Evolutionary conservation across 2,329 filamentous ascomycete species (phyloP).

Genomic region (Fusarium succisae): DNA sequence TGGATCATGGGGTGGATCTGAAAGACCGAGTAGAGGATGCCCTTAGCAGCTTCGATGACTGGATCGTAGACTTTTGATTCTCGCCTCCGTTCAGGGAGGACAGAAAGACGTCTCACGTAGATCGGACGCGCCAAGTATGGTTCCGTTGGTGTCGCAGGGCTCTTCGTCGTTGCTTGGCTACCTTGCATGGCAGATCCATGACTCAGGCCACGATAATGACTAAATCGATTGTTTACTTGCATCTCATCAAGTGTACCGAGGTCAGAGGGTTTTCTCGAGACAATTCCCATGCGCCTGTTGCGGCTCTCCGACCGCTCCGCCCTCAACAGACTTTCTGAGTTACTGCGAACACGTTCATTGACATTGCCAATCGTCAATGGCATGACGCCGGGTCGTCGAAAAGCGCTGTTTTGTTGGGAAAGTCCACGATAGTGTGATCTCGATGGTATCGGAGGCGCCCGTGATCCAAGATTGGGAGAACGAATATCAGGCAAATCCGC

Average conservation of each 20-base stretch:
- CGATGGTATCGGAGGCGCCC: slow-evolving; percentile 80
- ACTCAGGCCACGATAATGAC: slow-evolving; percentile 72
- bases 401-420: slow-evolving; percentile 72
- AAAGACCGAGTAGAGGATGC: slow-evolving; percentile 73
- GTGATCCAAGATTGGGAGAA: slow-evolving; percentile 69
- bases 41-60: slow-evolving; percentile 71
- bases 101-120: slow-evolving; percentile 70
- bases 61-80: slow-evolving; percentile 70
- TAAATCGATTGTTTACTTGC: slow-evolving; percentile 71
- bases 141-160: slow-evolving; percentile 69
- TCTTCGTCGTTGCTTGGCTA: slow-evolving; percentile 55
- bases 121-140: slow-evolving; percentile 66
- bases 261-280: slow-evolving; percentile 68
- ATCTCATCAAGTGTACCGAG: slow-evolving; percentile 71
- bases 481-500: slow-evolving; percentile 73
- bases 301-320: slow-evolving; percentile 63
- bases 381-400: slow-evolving; percentile 77
- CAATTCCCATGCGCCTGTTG: slow-evolving; percentile 70
- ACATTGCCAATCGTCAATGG: slow-evolving; percentile 74
- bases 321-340: slow-evolving; percentile 69
- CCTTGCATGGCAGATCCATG: slow-evolving; percentile 75
- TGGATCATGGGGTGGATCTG: slow-evolving; percentile 75
- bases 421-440: slow-evolving; percentile 80
- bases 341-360: slow-evolving; percentile 73
- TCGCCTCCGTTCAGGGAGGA: slow-evolving; percentile 69